A percentile compares a stretch with the other conserved stretches of the same genome.
phyloP scores from a whole-genome alignment of 352 stramenopile species.

The Globisporangium nodosum region DNA sequence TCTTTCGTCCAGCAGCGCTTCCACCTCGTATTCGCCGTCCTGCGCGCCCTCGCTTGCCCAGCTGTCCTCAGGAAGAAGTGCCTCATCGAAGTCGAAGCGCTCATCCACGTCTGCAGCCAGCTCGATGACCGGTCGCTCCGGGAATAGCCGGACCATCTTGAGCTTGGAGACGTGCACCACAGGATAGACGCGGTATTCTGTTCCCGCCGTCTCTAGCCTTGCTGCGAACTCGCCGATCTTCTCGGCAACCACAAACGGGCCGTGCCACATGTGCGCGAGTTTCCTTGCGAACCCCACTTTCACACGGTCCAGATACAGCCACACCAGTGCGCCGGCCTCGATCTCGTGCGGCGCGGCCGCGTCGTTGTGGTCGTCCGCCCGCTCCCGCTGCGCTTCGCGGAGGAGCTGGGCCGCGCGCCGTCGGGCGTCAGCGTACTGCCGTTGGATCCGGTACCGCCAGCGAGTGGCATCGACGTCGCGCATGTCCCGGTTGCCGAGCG shows the following conservation, averaged over 20 bases:
- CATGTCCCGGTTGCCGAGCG: background rate
- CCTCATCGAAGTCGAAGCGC: conserved; percentile 20
- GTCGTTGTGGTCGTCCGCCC: background rate
- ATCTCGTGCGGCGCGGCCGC: no score
- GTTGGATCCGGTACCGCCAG: conserved; percentile 10
- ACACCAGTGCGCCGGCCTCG: no score
- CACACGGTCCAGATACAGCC: no score
- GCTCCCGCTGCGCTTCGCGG: background rate
- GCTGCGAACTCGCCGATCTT: conserved; percentile 8
- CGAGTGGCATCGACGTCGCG: background rate
- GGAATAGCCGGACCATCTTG: conserved; percentile 9
- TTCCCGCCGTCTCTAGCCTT: conserved; percentile 3
- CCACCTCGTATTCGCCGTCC: conserved; percentile 11
- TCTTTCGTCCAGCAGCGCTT: conserved; percentile 7
- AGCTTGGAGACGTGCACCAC: conserved; percentile 21
- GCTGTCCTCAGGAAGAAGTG: conserved; percentile 14
- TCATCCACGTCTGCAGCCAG: no score
- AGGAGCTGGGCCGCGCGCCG: conserved; percentile 2
- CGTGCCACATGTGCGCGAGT: conserved; percentile 19
- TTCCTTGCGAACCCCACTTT: no score
- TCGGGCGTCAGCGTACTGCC: conserved; percentile 2
- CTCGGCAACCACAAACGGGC: conserved; percentile 17
- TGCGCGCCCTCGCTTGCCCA: background rate
- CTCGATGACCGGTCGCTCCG: conserved; percentile 4
- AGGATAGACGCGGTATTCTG: conserved; percentile 13